These are phyloP conservation scores for Vitis hybrid DNA, from an alignment of 177 flowering plant genomes.

Conservation along the genomic window DNA sequence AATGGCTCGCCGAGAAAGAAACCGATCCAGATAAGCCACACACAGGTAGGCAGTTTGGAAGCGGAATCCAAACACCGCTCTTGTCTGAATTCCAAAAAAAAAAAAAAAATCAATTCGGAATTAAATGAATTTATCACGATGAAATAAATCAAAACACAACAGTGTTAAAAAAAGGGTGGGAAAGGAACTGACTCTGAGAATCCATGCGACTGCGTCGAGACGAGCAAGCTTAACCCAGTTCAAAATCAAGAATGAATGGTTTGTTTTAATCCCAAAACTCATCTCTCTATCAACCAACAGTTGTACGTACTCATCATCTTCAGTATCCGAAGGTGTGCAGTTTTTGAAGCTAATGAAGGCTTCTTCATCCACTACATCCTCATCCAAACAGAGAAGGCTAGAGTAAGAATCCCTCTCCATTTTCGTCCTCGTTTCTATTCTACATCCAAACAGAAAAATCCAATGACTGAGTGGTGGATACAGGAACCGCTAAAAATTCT, in stretches of 20 bases:
- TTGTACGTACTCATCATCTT: conserved; percentile 23
- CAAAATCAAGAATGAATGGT: conserved; percentile 7
- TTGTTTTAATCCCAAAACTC: conserved; percentile 13
- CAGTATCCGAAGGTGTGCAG: background rate
- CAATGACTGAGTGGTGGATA: background rate
- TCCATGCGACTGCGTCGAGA: conserved; percentile 32
- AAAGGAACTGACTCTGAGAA: conserved; percentile 26
- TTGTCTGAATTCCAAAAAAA: conserved; percentile 31
- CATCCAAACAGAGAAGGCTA: conserved; percentile 21
- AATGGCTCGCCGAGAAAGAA: conserved; percentile 43
- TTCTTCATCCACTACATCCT: conserved; percentile 5
- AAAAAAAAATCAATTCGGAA: background rate
- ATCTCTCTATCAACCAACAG: conserved; percentile 26
- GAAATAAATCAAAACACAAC: background rate
- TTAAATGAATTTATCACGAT: background rate
- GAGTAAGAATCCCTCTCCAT: conserved; percentile 16
- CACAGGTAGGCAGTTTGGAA: conserved; percentile 61
- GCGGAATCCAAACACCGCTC: conserved; percentile 45
- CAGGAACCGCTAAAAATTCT: conserved; percentile 2
- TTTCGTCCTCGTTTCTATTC: background rate
- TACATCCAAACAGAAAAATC: background rate
- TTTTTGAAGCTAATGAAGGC: background rate
- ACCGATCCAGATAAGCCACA: conserved; percentile 61
- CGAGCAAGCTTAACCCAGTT: conserved; percentile 27
- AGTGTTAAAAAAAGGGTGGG: background rate